Evolutionary conservation across 305 asterid genomes (phyloP).

Genomic region (Fraxinus floribunda): DNA sequence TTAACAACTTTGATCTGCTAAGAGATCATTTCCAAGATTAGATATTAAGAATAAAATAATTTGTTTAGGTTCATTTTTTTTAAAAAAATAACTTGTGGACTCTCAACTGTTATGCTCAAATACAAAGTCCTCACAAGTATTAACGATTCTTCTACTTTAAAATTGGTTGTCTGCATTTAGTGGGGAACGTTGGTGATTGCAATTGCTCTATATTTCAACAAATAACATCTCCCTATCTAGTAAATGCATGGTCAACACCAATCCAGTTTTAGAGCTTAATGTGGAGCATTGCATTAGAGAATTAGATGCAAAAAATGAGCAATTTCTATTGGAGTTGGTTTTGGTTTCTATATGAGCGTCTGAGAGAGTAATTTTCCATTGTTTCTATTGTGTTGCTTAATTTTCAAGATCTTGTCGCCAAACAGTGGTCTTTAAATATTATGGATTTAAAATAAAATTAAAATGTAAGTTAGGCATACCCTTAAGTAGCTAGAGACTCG

Average conservation of each 20-base stretch:
- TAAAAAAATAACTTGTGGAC: not conserved
- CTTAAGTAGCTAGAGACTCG: not conserved
- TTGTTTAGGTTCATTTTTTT: not conserved
- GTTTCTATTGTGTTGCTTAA: not conserved
- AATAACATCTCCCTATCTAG: not conserved
- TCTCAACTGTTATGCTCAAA: not conserved
- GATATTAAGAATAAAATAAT: not conserved
- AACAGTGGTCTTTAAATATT: not conserved
- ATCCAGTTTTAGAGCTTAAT: not conserved
- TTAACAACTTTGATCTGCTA: not conserved
- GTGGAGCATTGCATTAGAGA: not conserved
- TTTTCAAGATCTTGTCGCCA: not conserved
- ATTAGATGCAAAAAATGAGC: not conserved
- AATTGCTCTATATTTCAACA: not conserved
- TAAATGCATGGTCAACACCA: not conserved
- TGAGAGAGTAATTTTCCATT: not conserved
- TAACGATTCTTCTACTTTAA: not conserved
- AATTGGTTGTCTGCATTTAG: not conserved
- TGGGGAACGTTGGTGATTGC: not conserved
- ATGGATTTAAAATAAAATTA: not conserved
- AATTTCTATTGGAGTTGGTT: not conserved
- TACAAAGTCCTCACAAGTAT: not conserved
- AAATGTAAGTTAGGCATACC: not conserved
- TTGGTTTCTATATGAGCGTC: not conserved
- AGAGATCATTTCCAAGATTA: not conserved